phyloP scores from a whole-genome alignment of 2,329 filamentous ascomycete species.

The Trichoderma atrobrunneum region DNA sequence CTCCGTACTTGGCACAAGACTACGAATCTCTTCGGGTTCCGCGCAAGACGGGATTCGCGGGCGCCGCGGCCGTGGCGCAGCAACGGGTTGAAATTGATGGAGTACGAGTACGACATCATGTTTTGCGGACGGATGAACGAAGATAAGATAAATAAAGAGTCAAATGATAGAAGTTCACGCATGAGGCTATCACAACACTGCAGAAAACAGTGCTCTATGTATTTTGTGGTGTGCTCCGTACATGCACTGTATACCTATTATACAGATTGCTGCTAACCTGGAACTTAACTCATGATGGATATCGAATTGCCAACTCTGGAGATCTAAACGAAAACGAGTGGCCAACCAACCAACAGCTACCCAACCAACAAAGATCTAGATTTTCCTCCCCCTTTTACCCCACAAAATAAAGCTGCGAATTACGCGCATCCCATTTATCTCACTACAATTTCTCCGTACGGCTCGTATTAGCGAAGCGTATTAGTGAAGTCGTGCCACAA shows the following conservation, averaged over 20 bases:
- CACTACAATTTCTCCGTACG: background rate
- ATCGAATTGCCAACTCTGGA: background rate
- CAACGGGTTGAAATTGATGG: background rate
- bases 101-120: background rate
- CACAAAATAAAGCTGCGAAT: conserved; percentile 5
- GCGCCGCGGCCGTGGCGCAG: background rate
- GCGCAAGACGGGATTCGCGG: background rate
- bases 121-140: background rate
- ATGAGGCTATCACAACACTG: background rate
- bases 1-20: background rate
- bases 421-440: background rate
- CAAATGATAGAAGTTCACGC: background rate
- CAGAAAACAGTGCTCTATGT: background rate
- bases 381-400: background rate
- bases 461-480: background rate
- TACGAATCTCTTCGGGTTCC: background rate
- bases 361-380: background rate
- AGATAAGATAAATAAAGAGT: background rate
- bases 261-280: background rate
- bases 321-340: background rate
- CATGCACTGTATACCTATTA: background rate
- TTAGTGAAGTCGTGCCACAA: background rate
- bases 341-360: background rate
- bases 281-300: background rate
- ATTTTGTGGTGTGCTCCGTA: background rate